Evolutionary conservation across 1,284 basidiomycete species (phyloP), one percentile per base, ranked within the genome.

Genomic region (Xanthoconium separans): DNA sequence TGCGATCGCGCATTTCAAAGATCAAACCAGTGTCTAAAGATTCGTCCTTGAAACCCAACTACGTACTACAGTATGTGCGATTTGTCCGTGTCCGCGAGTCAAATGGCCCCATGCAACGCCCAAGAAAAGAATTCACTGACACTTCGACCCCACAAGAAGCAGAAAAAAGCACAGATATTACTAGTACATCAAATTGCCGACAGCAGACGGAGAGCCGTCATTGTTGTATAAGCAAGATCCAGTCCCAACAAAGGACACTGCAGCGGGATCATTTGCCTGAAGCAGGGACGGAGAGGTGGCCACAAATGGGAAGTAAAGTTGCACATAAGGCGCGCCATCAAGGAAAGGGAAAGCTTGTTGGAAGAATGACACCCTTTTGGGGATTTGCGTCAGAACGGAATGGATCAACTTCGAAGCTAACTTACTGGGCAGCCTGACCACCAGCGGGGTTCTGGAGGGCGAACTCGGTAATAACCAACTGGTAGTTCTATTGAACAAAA

Each of bases 271-370:
- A 18, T 71, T 42, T 13, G 13, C 31, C 36, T 47, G 12, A 33
- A 68, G 47, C 43, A 73, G 20, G 15, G 59, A 47, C 2, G 70
- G 61, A 11, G 66, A 59, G 2, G 68, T 68, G 4, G 71, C 73
- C 39, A 72, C 20, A 54, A 73, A 72, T 45, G 70, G 70, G 61
- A 74, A 72, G 57, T 72, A 73, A 41, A 74, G 65, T 3, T 52
- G 15, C 13, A 72, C 67, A 20, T 65, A 72, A 40, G 61, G 27
- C 6, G 62, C 58, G 3, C 31, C 16, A 40, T 72, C 70, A 9
- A 72, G 63, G 60, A 71, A 72, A 11, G 60, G 0, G 16, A 74
- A 69, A 1, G 70, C 71, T 15, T 68, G 57, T 44, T 60, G 12
- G 59, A 72, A 72, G 54, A 73, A 74, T 13, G 50, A 0, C 24